Evolutionary conservation across 176 grass and related monocot species (phyloP).

Genomic region (Oropetium thomaeum): DNA sequence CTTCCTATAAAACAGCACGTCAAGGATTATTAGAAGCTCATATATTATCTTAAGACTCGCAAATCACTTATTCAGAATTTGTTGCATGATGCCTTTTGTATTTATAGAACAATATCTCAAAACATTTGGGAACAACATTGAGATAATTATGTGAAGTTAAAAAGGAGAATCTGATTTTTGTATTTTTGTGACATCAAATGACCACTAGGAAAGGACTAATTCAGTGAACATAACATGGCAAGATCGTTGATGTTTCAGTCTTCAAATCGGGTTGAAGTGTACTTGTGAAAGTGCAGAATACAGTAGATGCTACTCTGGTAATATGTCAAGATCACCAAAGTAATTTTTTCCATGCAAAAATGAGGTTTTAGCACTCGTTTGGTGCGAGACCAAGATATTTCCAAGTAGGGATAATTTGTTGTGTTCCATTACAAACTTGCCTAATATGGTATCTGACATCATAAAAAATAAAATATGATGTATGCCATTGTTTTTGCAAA

Average conservation of each 20-base stretch:
- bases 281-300: neutral
- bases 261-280: neutral
- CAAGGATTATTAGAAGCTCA: neutral
- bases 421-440: too few species aligned
- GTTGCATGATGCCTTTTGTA: neutral
- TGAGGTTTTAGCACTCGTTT: neutral
- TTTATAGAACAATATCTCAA: neutral
- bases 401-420: too few species aligned
- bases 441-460: too few species aligned
- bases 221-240: neutral
- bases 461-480: too few species aligned
- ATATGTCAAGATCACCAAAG: neutral
- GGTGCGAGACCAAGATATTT: neutral
- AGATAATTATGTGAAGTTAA: neutral
- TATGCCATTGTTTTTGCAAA: too few species aligned
- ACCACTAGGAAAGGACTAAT: neutral
- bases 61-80: neutral
- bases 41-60: neutral
- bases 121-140: neutral
- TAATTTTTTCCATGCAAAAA: neutral
- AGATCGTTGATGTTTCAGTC: neutral
- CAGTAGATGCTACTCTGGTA: neutral
- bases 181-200: neutral
- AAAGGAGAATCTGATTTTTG: neutral
- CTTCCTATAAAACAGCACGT: conserved; percentile 50